Percentiles rank a stretch among this genome's conserved stretches.
These are phyloP conservation scores for Ligustrum vulgare DNA, from an alignment of 257 asterid species.

Conservation along the genomic window DNA sequence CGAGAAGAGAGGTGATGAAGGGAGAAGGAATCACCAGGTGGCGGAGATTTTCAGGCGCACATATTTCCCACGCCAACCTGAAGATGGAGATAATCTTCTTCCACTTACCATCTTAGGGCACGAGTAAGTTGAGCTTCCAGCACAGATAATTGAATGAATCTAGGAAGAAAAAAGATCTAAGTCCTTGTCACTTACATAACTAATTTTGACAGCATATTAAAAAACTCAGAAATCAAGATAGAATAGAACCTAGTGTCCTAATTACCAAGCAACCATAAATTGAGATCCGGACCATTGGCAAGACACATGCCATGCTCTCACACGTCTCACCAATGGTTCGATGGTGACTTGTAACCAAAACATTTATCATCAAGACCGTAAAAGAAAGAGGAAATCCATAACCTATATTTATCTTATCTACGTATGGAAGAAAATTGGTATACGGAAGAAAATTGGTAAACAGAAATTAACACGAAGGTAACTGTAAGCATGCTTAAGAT, in stretches of 20 bases:
- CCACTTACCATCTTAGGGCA: constrained; percentile 89
- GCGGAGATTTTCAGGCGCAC: constrained; percentile 81
- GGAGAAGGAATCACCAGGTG: constrained; percentile 80
- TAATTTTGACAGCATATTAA: not conserved
- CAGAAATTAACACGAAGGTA: not conserved
- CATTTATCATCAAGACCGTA: not conserved
- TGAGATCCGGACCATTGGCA: not conserved
- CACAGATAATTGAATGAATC: not conserved
- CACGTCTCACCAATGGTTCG: not conserved
- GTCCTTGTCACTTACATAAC: not conserved
- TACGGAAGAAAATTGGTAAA: constrained; percentile 4
- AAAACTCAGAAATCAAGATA: not conserved
- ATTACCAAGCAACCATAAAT: not conserved
- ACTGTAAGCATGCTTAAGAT: constrained; percentile 8
- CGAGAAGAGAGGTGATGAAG: constrained; percentile 92
- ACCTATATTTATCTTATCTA: not conserved
- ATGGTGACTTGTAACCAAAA: not conserved
- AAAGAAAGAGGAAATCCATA: not conserved
- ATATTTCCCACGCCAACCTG: constrained; percentile 53
- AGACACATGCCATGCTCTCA: not conserved
- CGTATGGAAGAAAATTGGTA: not conserved
- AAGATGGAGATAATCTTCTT: constrained; percentile 42
- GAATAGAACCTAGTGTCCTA: not conserved
- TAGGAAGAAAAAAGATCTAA: not conserved
- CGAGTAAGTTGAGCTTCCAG: constrained; percentile 35